A percentile compares a stretch with the other conserved stretches of the same genome.
phyloP scores from a whole-genome alignment of 306 rosid species.

The Gleditsia sinensis region DNA sequence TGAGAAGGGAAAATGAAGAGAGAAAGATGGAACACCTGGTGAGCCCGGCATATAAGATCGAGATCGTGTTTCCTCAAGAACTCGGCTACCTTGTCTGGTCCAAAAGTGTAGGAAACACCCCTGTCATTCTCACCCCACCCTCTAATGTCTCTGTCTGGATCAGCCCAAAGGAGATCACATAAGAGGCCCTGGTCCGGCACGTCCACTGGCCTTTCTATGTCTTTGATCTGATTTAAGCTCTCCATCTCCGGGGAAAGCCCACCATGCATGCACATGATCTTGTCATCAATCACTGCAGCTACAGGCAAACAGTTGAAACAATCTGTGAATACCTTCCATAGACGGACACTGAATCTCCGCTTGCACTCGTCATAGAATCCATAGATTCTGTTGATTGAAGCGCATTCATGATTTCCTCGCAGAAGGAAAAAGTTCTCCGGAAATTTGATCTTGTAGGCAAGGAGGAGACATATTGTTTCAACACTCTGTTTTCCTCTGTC shows the following conservation, averaged over 20 bases:
- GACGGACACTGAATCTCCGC: slow-evolving; percentile 75
- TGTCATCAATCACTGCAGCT: slow-evolving; percentile 80
- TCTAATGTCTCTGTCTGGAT: slow-evolving; percentile 66
- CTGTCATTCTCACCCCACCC: slow-evolving; percentile 97
- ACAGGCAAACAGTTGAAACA: slow-evolving; percentile 89
- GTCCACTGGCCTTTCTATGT: slow-evolving; percentile 74
- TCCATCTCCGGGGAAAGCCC: slow-evolving; percentile 85
- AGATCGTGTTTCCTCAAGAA: slow-evolving; percentile 84
- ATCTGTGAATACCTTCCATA: slow-evolving; percentile 85
- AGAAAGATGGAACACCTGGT: slow-evolving; percentile 60
- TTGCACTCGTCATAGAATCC: slow-evolving; percentile 94
- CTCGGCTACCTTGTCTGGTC: slow-evolving; percentile 72
- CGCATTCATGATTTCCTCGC: slow-evolving; percentile 90
- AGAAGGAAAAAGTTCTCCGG: slow-evolving; percentile 86
- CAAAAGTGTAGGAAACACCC: slow-evolving; percentile 91
- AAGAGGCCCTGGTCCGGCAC: slow-evolving; percentile 92
- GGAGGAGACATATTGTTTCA: slow-evolving; percentile 78
- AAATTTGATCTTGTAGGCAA: slow-evolving; percentile 74
- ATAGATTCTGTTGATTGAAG: slow-evolving; percentile 85
- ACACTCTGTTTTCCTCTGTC: slow-evolving; percentile 95
- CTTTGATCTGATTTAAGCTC: slow-evolving; percentile 59
- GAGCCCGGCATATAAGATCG: slow-evolving; percentile 88
- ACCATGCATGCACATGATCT: slow-evolving; percentile 91
- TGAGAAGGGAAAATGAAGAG: no score
- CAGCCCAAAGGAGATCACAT: slow-evolving; percentile 92